phyloP scores from a whole-genome alignment of 768 basidiomycete species.

The Hortiboletus flavorubellus region DNA sequence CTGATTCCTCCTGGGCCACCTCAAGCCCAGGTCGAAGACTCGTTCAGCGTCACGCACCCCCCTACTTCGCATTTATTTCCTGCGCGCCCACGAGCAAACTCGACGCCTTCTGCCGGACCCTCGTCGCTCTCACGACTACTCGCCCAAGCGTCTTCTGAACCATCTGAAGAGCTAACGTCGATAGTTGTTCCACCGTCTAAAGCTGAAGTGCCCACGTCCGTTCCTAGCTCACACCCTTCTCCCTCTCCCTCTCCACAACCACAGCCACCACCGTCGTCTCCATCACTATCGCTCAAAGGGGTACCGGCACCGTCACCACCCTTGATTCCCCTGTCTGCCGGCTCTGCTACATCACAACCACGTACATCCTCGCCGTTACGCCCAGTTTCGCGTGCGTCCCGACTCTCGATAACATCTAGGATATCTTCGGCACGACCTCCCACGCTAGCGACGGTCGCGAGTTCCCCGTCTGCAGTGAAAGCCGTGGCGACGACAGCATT shows the following conservation, averaged over 20 bases:
- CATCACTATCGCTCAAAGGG: slow-evolving; percentile 1
- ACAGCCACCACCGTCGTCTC: slow-evolving; percentile 31
- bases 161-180: slow-evolving; percentile 31
- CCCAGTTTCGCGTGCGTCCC: slow-evolving; percentile 70
- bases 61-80: slow-evolving; percentile 70
- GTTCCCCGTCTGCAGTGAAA: slow-evolving; percentile 45
- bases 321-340: slow-evolving; percentile 23
- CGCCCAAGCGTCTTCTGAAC: slow-evolving; percentile 59
- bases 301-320: slow-evolving; percentile 2
- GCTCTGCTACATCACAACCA: slow-evolving; percentile 33
- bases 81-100: slow-evolving; percentile 57
- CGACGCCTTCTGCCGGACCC: slow-evolving; percentile 66
- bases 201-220: slow-evolving; percentile 33
- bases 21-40: slow-evolving; percentile 69
- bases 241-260: slow-evolving; percentile 31
- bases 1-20: slow-evolving; percentile 54
- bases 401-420: slow-evolving; percentile 62
- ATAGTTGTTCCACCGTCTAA: slow-evolving; percentile 28
- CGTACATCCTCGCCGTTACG: slow-evolving; percentile 56
- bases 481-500: slow-evolving; percentile 67
- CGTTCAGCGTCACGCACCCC: slow-evolving; percentile 60
- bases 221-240: background rate
- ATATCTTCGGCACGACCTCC: slow-evolving; percentile 67
- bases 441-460: slow-evolving; percentile 47
- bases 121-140: slow-evolving; percentile 78